A percentile compares a stretch with the other conserved stretches of the same genome.
phyloP scores from a whole-genome alignment of 2,329 filamentous ascomycete species.

The Sporothrix protearum region DNA sequence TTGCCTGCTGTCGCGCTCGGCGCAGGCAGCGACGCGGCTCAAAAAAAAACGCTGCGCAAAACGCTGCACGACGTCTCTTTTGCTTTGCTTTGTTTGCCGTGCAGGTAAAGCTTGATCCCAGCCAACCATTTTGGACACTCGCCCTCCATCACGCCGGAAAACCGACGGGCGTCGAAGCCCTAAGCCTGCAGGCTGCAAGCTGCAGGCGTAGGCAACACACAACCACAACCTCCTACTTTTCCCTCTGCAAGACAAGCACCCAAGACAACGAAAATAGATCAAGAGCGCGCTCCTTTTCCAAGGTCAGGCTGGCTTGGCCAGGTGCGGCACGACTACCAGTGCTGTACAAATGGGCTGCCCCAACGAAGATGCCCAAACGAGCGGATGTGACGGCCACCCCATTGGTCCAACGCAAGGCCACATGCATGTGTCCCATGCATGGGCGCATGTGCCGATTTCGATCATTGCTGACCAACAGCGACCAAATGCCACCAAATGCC shows the following conservation, averaged over 20 bases:
- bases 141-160: neutral
- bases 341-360: neutral
- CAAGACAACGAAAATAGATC: neutral
- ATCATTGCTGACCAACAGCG: neutral
- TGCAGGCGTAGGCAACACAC: neutral
- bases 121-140: neutral
- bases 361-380: neutral
- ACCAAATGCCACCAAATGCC: neutral
- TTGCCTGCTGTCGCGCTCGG: neutral
- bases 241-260: neutral
- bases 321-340: neutral
- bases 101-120: neutral
- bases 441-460: slow-evolving; percentile 1
- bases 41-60: too few species aligned
- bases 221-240: too few species aligned
- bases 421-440: too few species aligned
- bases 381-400: neutral
- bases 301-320: neutral
- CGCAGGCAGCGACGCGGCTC: neutral
- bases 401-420: slow-evolving; percentile 8
- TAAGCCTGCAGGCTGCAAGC: neutral
- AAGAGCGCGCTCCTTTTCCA: neutral
- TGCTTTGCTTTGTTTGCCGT: neutral
- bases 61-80: neutral
- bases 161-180: neutral